Evolutionary conservation across 192 early-diverging fungal genomes (phyloP).

Genomic region (Coemansia sp.): DNA sequence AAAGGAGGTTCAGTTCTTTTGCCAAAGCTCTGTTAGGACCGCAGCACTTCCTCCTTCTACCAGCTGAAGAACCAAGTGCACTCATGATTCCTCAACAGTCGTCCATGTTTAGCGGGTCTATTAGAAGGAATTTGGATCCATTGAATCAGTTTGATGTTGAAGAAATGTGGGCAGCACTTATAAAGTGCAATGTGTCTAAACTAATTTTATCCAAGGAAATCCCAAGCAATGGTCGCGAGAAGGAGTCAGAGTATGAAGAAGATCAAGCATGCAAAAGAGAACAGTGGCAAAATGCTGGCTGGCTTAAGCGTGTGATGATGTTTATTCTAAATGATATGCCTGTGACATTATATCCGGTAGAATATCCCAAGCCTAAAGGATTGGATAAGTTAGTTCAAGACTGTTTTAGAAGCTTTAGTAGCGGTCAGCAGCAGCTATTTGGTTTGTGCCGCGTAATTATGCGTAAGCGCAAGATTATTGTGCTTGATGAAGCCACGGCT

Average conservation of each 20-base stretch:
- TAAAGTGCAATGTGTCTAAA: conserved; percentile 21
- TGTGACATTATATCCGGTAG: neutral
- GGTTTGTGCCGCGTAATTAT: conserved; percentile 64
- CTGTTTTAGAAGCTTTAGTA: neutral
- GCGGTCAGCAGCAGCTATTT: conserved; percentile 65
- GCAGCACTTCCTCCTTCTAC: too few species aligned
- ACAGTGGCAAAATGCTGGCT: conserved; percentile 18
- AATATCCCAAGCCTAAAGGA: neutral
- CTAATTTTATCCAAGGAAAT: too few species aligned
- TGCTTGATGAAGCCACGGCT: conserved; percentile 73
- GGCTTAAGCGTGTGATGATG: conserved; percentile 7
- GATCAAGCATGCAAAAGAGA: neutral
- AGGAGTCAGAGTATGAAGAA: neutral
- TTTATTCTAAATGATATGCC: neutral
- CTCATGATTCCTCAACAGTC: conserved; percentile 69
- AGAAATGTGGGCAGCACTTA: conserved; percentile 23
- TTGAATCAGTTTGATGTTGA: conserved; percentile 37
- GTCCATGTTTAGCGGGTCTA: conserved; percentile 61
- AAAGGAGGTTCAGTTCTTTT: too few species aligned
- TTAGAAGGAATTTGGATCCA: conserved; percentile 71
- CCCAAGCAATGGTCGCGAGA: too few species aligned
- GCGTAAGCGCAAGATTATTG: conserved; percentile 56
- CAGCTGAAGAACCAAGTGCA: too few species aligned
- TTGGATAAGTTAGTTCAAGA: neutral
- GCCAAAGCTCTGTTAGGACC: too few species aligned